phyloP scores from a whole-genome alignment of 2,329 filamentous ascomycete species.

The Paraphoma chrysanthemicola region DNA sequence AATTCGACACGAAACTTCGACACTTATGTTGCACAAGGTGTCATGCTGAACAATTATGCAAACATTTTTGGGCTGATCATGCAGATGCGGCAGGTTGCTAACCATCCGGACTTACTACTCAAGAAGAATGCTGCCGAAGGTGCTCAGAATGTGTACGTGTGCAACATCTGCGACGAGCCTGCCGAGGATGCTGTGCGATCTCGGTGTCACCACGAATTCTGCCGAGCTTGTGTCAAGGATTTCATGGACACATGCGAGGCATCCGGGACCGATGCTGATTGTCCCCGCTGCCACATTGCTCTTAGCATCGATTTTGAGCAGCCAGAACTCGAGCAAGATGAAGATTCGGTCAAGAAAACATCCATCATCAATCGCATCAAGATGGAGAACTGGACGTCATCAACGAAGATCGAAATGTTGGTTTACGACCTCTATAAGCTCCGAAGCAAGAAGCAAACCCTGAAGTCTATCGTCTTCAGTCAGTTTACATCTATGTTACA shows the following conservation, averaged over 20 bases:
- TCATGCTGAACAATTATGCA: slow-evolving; percentile 87
- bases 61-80: slow-evolving; percentile 99
- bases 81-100: slow-evolving; percentile 98
- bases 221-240: slow-evolving; percentile 78
- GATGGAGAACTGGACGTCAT: slow-evolving; percentile 98
- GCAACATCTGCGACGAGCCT: slow-evolving; percentile 94
- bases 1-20: slow-evolving; percentile 89
- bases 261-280: slow-evolving; percentile 67
- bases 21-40: slow-evolving; percentile 92
- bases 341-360: slow-evolving; percentile 85
- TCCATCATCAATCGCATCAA: slow-evolving; percentile 99
- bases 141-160: slow-evolving; percentile 89
- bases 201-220: slow-evolving; percentile 92
- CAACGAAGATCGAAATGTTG: slow-evolving; percentile 96
- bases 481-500: slow-evolving; percentile 98
- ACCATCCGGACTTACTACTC: slow-evolving; percentile 92
- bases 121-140: slow-evolving; percentile 81
- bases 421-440: slow-evolving; percentile 93
- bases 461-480: slow-evolving; percentile 97
- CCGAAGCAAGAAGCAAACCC: slow-evolving; percentile 87
- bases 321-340: slow-evolving; percentile 92
- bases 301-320: slow-evolving; percentile 93
- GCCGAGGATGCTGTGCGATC: slow-evolving; percentile 94
- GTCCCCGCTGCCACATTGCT: slow-evolving; percentile 89
- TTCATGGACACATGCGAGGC: slow-evolving; percentile 81